Base-by-base conservation (phyloP, 345 rosid species). In the Tarenaya hassleriana region DNA sequence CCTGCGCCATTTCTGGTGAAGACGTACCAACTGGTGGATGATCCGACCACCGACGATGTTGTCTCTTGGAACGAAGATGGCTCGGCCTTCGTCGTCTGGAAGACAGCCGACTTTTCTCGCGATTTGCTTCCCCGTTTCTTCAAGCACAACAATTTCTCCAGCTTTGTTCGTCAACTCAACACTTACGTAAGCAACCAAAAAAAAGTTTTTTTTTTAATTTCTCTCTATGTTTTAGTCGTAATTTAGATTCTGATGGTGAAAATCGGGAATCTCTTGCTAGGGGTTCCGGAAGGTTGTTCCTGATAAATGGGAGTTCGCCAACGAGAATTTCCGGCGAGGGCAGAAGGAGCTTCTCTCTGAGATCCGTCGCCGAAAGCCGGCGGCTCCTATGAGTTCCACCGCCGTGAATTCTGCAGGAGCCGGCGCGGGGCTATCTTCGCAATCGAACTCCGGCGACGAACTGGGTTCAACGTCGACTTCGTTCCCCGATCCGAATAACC, bases 221-320 rank as follows among this genome's bases (percentile, higher is more conserved):
- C 5, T 24, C 3, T 24, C 5, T 24, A 2, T 2, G 5, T 24
- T 24, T 5, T 2, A 24, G 29, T 24, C 5, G 29, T 24, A 5
- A 2, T 2, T 24, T 5, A 24, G 29, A 2, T 24, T 24, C 2
- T 24, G 3, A 24, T 2, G 29, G 5, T 24, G 29, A 5, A 5
- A 24, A n/a, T n/a, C n/a, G n/a, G n/a, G n/a, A n/a, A n/a, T n/a
- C n/a, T n/a, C n/a, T 20, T 47, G 5, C 59, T n/a, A 79, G 85
- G 86, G 86, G 19, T 79, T 79, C 29, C 62, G 82, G 12, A 79
- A 76, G 59, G 60, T 67, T 24, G 86, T 76, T 50, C 78, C 82
- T 0, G 86, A 79, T 60, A 79, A 79, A 72, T 76, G 86, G 86
- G 86, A 79, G 45, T 79, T 79, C 58, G 73, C 75, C 47, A 79